phyloP scores from a whole-genome alignment of 805 yeast species.

The Grigorovia yakushimaensis region DNA sequence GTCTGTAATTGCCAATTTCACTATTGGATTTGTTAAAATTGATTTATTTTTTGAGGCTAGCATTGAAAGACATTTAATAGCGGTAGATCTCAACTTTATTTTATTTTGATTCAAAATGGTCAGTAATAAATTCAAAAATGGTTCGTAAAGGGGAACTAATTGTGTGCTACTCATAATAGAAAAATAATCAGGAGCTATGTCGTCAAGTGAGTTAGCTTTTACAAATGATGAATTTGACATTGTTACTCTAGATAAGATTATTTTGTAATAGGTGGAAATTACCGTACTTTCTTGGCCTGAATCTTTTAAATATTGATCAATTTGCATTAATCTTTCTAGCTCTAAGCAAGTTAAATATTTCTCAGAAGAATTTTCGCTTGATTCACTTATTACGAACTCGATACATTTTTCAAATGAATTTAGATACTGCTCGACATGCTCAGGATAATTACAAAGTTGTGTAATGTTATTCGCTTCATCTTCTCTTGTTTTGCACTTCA shows the following conservation, averaged over 20 bases:
- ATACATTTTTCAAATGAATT: slow-evolving; percentile 11
- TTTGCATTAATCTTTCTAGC: slow-evolving; percentile 7
- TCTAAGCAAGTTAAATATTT: slow-evolving; percentile 16
- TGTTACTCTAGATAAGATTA: not conserved
- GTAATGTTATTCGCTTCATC: slow-evolving; percentile 15
- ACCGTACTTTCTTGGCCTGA: slow-evolving; percentile 3
- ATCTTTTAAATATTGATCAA: slow-evolving; percentile 11
- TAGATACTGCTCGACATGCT: slow-evolving; percentile 11
- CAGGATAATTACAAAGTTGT: slow-evolving; percentile 19
- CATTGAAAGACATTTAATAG: slow-evolving; percentile 52
- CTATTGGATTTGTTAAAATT: slow-evolving; percentile 39
- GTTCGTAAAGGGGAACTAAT: slow-evolving; percentile 37
- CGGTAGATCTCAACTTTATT: slow-evolving; percentile 48
- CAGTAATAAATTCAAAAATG: slow-evolving; percentile 41
- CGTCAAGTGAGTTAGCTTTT: not conserved
- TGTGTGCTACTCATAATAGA: slow-evolving; percentile 18
- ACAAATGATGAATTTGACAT: not conserved
- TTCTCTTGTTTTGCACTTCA: slow-evolving; percentile 12
- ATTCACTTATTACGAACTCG: slow-evolving; percentile 1
- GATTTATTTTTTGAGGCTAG: slow-evolving; percentile 44
- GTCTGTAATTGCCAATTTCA: slow-evolving; percentile 43
- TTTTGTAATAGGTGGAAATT: not conserved
- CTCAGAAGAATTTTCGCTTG: slow-evolving; percentile 2
- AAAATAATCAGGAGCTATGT: slow-evolving; percentile 9
- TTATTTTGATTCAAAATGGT: slow-evolving; percentile 39